Conservation (phyloP, 169 alveolate species). For the Perkinsus chesapeaki region DNA sequence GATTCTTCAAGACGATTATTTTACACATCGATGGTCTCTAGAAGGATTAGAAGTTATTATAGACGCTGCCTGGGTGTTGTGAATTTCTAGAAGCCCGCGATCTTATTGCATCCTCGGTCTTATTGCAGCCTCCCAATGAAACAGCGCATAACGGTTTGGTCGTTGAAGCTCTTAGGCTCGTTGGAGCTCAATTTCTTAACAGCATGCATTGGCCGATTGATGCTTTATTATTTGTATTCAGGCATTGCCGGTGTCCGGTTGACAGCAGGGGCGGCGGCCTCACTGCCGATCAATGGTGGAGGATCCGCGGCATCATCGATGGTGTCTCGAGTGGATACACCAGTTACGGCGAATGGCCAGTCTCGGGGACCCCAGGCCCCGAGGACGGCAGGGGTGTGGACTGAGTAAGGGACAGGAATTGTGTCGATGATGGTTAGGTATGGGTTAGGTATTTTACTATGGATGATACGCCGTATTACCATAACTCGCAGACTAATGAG, state of each 20-base stretch:
- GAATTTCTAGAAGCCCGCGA: no score
- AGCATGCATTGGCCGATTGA: no score
- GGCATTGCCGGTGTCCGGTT: not conserved
- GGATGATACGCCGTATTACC: not conserved
- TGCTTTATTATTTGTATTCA: not conserved
- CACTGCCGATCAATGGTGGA: not conserved
- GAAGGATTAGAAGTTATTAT: no score
- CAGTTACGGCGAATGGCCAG: not conserved
- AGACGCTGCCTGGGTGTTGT: no score
- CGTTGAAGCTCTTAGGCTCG: no score
- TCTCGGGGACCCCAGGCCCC: not conserved
- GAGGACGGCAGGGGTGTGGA: not conserved
- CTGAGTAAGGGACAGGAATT: not conserved
- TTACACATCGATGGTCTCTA: not conserved
- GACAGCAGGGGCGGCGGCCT: not conserved
- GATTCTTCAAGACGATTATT: no score
- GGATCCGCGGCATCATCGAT: not conserved
- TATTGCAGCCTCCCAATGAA: no score
- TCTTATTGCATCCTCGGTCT: no score
- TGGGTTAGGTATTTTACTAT: not conserved
- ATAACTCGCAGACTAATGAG: not conserved
- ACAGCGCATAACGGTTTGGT: no score
- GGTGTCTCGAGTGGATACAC: not conserved
- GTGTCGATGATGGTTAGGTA: not conserved
- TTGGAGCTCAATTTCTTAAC: no score